Percentiles rank a stretch among this genome's conserved stretches.
These are phyloP conservation scores for Russula sp. DNA, from an alignment of 768 basidiomycete genomes.

Conservation along the genomic window DNA sequence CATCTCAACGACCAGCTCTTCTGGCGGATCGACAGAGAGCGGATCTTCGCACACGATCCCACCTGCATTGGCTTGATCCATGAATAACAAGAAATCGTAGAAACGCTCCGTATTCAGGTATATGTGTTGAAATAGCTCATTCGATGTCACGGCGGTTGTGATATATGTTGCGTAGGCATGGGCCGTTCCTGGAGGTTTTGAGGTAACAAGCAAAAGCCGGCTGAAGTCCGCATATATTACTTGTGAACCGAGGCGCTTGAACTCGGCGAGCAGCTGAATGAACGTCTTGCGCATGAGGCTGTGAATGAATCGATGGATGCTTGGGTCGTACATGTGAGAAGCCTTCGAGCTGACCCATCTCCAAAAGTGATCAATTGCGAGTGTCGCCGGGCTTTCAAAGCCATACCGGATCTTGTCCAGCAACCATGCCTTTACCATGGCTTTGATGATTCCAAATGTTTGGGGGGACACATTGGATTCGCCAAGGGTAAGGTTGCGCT, in stretches of 20 bases:
- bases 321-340: constrained; percentile 87
- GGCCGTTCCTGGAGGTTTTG: constrained; percentile 93
- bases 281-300: constrained; percentile 98
- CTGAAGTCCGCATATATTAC: constrained; percentile 94
- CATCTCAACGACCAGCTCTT: constrained; percentile 72
- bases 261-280: constrained; percentile 94
- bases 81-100: constrained; percentile 92
- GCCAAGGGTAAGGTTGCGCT: constrained; percentile 75
- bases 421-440: constrained; percentile 89
- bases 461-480: constrained; percentile 86
- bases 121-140: constrained; percentile 94
- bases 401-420: constrained; percentile 76
- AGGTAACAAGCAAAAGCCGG: constrained; percentile 84
- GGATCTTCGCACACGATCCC: constrained; percentile 86
- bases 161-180: constrained; percentile 96
- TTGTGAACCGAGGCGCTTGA: constrained; percentile 89
- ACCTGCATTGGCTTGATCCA: constrained; percentile 92
- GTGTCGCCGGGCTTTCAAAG: constrained; percentile 59
- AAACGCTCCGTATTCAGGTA: constrained; percentile 82
- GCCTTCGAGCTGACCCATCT: constrained; percentile 88
- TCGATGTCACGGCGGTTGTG: constrained; percentile 85
- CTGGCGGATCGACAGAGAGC: constrained; percentile 60
- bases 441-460: constrained; percentile 79
- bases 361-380: constrained; percentile 94
- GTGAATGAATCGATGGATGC: constrained; percentile 88